Evolutionary conservation across 2,329 filamentous ascomycete species (phyloP).

Genomic region (Fusarium proliferatum): DNA sequence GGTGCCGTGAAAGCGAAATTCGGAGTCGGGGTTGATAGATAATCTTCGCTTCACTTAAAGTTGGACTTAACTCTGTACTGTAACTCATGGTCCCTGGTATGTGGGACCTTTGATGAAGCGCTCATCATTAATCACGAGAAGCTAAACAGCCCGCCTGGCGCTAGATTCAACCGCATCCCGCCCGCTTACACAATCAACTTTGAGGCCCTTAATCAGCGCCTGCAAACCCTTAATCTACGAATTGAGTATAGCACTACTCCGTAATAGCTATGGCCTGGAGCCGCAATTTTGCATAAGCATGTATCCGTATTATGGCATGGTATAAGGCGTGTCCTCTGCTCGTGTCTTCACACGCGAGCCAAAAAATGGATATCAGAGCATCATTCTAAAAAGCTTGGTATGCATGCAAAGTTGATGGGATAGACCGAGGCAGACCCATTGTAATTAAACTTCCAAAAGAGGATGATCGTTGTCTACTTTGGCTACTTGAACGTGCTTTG

Average conservation of each 20-base stretch:
- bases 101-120: slow-evolving; percentile 14
- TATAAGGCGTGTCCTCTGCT: neutral
- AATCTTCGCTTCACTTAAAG: slow-evolving; percentile 8
- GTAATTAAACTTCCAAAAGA: slow-evolving; percentile 16
- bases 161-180: slow-evolving; percentile 19
- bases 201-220: slow-evolving; percentile 13
- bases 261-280: neutral
- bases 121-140: slow-evolving; percentile 4
- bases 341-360: neutral
- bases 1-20: slow-evolving; percentile 15
- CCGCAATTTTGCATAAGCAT: neutral
- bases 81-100: neutral
- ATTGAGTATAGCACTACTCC: neutral
- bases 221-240: neutral
- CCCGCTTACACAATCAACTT: slow-evolving; percentile 28
- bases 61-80: slow-evolving; percentile 6
- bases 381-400: neutral
- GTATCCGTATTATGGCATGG: neutral
- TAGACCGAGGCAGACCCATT: slow-evolving; percentile 13
- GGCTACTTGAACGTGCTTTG: neutral
- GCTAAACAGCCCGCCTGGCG: neutral
- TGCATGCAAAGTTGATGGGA: neutral
- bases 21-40: slow-evolving; percentile 3
- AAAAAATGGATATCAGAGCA: neutral
- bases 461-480: slow-evolving; percentile 11